Percentiles rank a stretch among this genome's conserved stretches.
These are phyloP conservation scores for Rhizopogon sp. DNA, from an alignment of 768 basidiomycete genomes.

Conservation along the genomic window DNA sequence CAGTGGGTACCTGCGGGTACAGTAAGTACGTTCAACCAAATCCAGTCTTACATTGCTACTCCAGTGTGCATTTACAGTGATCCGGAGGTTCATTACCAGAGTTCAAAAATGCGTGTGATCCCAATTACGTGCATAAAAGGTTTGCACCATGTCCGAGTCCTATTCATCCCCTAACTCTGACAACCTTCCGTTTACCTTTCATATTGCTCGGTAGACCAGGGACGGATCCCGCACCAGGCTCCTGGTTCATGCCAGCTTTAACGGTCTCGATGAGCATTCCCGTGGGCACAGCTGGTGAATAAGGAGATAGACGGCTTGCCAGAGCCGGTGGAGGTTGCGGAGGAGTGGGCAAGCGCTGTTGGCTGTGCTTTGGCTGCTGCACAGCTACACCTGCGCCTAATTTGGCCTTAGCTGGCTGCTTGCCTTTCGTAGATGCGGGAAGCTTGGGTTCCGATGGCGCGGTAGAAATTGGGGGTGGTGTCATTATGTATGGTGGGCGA, in stretches of 20 bases:
- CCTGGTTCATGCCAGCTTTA: conserved; percentile 77
- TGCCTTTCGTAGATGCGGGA: conserved; percentile 38
- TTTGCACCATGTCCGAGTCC: background rate
- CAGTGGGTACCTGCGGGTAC: too few species aligned
- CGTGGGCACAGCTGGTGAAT: conserved; percentile 72
- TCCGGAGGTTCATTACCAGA: background rate
- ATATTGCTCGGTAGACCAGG: conserved; percentile 31
- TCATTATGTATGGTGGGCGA: conserved; percentile 51
- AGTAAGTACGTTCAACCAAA: too few species aligned
- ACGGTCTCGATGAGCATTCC: conserved; percentile 80
- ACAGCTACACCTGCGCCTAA: conserved; percentile 28
- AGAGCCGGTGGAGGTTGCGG: conserved; percentile 74
- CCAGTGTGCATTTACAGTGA: background rate
- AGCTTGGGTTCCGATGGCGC: conserved; percentile 26
- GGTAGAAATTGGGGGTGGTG: conserved; percentile 24
- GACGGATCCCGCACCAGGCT: conserved; percentile 37
- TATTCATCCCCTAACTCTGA: conserved; percentile 59
- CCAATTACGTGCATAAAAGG: background rate
- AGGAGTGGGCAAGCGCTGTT: conserved; percentile 59
- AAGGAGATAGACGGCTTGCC: conserved; percentile 69
- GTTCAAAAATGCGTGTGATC: background rate
- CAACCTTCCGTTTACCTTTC: conserved; percentile 79
- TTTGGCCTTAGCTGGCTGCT: conserved; percentile 46
- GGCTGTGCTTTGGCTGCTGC: conserved; percentile 22
- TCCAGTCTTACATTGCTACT: too few species aligned